Percentiles rank a stretch among this genome's conserved stretches.
These are phyloP conservation scores for Salix brachista DNA, from an alignment of 345 rosid species.

Conservation along the genomic window DNA sequence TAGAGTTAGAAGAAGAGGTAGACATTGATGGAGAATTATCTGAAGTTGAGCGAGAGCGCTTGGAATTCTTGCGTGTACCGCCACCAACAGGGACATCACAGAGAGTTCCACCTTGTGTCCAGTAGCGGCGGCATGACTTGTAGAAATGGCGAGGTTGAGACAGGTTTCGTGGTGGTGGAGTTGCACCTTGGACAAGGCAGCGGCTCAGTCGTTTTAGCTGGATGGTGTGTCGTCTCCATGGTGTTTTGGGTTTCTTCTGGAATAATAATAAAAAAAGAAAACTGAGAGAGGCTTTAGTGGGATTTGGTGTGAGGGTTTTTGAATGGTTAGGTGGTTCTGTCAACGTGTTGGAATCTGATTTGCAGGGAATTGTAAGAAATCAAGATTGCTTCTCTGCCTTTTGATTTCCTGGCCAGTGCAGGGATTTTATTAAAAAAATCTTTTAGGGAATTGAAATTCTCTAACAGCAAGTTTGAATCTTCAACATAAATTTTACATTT, in stretches of 20 bases:
- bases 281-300: neutral
- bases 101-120: constrained; percentile 74
- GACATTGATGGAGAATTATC: constrained; percentile 12
- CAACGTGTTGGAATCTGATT: neutral
- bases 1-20: constrained; percentile 23
- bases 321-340: neutral
- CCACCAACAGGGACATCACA: constrained; percentile 67
- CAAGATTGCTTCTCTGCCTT: neutral
- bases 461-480: too few relatives aligned
- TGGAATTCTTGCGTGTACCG: constrained; percentile 52
- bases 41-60: constrained; percentile 38
- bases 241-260: constrained; percentile 3
- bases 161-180: constrained; percentile 52
- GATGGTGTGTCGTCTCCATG: constrained; percentile 16
- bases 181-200: too few relatives aligned
- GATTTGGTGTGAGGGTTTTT: neutral
- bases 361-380: neutral
- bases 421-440: too few relatives aligned
- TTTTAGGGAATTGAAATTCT: too few relatives aligned
- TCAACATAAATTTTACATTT: too few relatives aligned
- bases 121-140: constrained; percentile 66
- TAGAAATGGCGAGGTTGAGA: constrained; percentile 69
- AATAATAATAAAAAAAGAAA: neutral
- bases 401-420: neutral
- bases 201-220: constrained; percentile 28